Evolutionary conservation across 768 basidiomycete species (phyloP).

Genomic region (Calvatia gigantea): DNA sequence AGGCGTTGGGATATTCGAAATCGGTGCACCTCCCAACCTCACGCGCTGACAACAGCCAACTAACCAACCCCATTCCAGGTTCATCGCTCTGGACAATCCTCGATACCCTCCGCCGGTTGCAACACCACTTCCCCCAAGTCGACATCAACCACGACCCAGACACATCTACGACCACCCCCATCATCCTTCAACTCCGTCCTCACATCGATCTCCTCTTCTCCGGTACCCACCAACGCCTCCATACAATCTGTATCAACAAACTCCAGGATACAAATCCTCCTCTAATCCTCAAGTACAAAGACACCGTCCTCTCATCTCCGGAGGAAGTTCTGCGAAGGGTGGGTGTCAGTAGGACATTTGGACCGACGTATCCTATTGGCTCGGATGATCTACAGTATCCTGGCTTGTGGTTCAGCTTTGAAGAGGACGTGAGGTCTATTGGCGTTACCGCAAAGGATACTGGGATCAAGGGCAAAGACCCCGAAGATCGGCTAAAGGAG

Average conservation of each 20-base stretch:
- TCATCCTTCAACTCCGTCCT: constrained; percentile 75
- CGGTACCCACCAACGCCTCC: constrained; percentile 71
- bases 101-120: constrained; percentile 60
- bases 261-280: constrained; percentile 67
- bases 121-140: constrained; percentile 73
- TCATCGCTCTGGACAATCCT: constrained; percentile 77
- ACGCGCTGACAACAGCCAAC: not conserved
- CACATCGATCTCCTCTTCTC: constrained; percentile 87
- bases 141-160: constrained; percentile 83
- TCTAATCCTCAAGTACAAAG: constrained; percentile 66
- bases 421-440: constrained; percentile 54
- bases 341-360: constrained; percentile 69
- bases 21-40: constrained; percentile 40
- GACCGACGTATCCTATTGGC: constrained; percentile 70
- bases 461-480: constrained; percentile 38
- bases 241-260: constrained; percentile 70
- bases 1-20: constrained; percentile 75
- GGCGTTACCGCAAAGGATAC: constrained; percentile 35
- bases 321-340: constrained; percentile 60
- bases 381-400: constrained; percentile 73
- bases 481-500: constrained; percentile 69
- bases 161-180: constrained; percentile 62
- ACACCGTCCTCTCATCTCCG: constrained; percentile 55
- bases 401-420: constrained; percentile 81
- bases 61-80: constrained; percentile 36